These are phyloP conservation scores for Penicillium sp. DNA, from an alignment of 2,329 filamentous ascomycete genomes.

Conservation along the genomic window DNA sequence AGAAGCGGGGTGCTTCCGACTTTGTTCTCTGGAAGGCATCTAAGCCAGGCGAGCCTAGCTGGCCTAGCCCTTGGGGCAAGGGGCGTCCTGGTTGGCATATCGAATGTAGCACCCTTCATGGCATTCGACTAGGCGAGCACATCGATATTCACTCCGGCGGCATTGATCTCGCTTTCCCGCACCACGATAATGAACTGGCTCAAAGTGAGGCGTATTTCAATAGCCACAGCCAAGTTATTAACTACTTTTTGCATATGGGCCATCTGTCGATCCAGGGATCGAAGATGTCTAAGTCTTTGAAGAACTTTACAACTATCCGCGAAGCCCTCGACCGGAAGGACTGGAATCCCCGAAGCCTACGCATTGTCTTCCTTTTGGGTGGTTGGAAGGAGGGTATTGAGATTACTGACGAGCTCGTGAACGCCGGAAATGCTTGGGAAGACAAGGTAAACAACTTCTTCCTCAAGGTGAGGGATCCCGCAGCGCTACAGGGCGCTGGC, in stretches of 20 bases:
- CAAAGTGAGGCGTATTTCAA: conserved; percentile 79
- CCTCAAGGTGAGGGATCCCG: conserved; percentile 52
- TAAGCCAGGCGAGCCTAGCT: conserved; percentile 85
- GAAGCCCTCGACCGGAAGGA: conserved; percentile 65
- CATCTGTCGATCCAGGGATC: conserved; percentile 82
- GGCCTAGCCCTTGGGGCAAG: conserved; percentile 80
- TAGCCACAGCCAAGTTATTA: conserved; percentile 66
- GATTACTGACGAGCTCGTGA: conserved; percentile 76
- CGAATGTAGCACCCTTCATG: conserved; percentile 78
- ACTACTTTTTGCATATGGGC: conserved; percentile 94
- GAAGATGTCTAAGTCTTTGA: conserved; percentile 94
- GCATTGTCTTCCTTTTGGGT: conserved; percentile 81
- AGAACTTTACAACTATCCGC: conserved; percentile 92
- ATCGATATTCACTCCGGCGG: conserved; percentile 95
- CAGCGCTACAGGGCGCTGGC: conserved; percentile 22
- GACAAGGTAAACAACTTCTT: conserved; percentile 69
- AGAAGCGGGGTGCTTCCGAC: conserved; percentile 73
- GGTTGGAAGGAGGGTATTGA: conserved; percentile 89
- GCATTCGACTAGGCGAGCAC: conserved; percentile 68
- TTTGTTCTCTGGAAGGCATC: conserved; percentile 93
- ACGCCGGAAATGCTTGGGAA: conserved; percentile 72
- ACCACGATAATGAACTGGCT: conserved; percentile 88
- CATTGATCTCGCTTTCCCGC: conserved; percentile 84
- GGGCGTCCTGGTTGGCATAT: conserved; percentile 95
- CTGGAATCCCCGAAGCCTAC: conserved; percentile 73